Evolutionary conservation across 2,329 filamentous ascomycete genomes (phyloP).

Genomic region (Beauveria australis): DNA sequence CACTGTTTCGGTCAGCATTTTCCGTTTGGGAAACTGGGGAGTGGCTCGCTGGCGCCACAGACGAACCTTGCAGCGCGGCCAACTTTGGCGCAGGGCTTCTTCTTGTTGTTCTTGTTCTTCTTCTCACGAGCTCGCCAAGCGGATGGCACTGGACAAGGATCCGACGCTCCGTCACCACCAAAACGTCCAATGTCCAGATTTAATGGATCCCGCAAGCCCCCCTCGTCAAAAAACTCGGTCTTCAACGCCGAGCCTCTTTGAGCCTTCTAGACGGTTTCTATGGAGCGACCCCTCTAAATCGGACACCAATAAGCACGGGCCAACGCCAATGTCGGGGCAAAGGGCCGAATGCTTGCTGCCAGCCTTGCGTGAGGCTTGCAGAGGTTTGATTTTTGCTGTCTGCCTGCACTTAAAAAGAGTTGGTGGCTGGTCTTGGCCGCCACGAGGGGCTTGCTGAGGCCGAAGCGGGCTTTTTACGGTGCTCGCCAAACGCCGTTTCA

Average conservation of each 20-base stretch:
- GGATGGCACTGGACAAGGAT: too few relatives aligned
- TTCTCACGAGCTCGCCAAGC: too few relatives aligned
- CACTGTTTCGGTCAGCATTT: not conserved
- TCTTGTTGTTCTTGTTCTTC: not conserved
- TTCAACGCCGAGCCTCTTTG: not conserved
- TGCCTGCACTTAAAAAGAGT: not conserved
- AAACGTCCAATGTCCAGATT: too few relatives aligned
- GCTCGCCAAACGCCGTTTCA: too few relatives aligned
- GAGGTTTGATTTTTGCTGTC: not conserved
- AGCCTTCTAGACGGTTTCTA: conserved; percentile 1
- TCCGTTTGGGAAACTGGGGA: too few relatives aligned
- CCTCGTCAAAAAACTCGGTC: not conserved
- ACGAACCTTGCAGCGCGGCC: not conserved
- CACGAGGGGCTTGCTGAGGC: too few relatives aligned
- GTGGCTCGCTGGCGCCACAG: not conserved
- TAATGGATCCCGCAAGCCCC: not conserved
- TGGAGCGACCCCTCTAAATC: not conserved
- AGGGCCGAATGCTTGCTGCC: conserved; percentile 3
- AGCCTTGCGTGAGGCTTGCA: not conserved
- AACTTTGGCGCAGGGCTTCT: not conserved
- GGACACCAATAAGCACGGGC: not conserved
- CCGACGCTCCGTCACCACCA: not conserved
- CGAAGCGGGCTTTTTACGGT: too few relatives aligned
- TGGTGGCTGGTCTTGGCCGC: too few relatives aligned
- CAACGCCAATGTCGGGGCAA: conserved; percentile 2